A percentile compares a stretch with the other conserved stretches of the same genome.
Conservation (phyloP, 2,329 filamentous ascomycete genomes). For the Lomentospora prolificans region DNA sequence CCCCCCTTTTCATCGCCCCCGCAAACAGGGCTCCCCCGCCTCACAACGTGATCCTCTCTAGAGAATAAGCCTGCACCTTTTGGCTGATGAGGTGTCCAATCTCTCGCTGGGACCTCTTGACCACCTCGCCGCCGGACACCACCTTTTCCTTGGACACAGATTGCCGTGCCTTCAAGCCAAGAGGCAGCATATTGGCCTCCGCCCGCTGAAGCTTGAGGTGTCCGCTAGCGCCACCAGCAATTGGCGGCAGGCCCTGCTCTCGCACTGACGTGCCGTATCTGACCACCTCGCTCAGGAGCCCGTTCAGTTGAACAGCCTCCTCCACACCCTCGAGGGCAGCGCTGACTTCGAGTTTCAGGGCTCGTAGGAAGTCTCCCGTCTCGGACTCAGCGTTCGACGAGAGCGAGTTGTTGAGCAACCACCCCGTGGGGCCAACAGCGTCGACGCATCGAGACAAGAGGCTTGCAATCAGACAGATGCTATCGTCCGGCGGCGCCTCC, state of each 20-base stretch:
- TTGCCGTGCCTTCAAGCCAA: conserved; percentile 58
- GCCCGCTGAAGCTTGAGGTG: neutral
- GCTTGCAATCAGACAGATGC: conserved; percentile 61
- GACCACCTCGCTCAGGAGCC: conserved; percentile 55
- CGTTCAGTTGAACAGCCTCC: conserved; percentile 55
- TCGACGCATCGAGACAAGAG: conserved; percentile 66
- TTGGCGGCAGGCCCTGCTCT: neutral
- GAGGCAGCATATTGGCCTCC: conserved; percentile 45
- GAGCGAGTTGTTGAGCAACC: conserved; percentile 53
- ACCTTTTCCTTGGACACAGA: conserved; percentile 46
- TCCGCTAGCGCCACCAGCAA: neutral
- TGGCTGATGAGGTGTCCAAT: conserved; percentile 69
- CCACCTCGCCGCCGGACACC: conserved; percentile 58
- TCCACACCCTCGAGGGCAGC: conserved; percentile 63
- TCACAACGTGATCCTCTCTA: conserved; percentile 64
- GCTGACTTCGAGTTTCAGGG: conserved; percentile 58
- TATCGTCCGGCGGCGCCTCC: conserved; percentile 50
- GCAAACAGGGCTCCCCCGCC: neutral
- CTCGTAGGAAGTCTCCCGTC: conserved; percentile 53
- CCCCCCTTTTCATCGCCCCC: too few species aligned
- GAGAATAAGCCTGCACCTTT: conserved; percentile 71
- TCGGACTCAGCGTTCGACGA: conserved; percentile 35
- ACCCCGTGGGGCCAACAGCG: conserved; percentile 63
- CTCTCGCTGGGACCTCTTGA: conserved; percentile 60
- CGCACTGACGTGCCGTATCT: conserved; percentile 41